Evolutionary conservation across 768 basidiomycete genomes (phyloP), one percentile per base, ranked within the genome.

Genomic region (Psilocybe tampanensis): DNA sequence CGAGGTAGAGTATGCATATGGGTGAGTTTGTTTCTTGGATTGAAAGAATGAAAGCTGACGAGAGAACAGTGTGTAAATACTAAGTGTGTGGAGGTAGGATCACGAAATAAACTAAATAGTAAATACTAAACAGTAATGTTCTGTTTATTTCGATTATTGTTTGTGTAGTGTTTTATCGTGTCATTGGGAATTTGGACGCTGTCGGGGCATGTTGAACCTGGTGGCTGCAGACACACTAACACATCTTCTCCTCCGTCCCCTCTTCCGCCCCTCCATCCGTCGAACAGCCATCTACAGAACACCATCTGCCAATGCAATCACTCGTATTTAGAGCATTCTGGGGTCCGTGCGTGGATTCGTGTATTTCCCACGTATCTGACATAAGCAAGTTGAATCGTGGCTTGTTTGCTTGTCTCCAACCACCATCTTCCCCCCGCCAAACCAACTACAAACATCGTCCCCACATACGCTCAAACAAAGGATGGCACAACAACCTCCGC

Each of bases 1-100:
- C 62, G 92, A 94, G 71, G 92, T 94, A 7, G 93, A 94, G 67
- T 92, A 91, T 71, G 90, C 87, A 56, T 92, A 92, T 63, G 90
- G 90, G 90, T 87, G 70, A 44, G 45, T 42, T n/a, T 18, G 22
- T 51, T 33, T 47, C 36, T 23, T 41, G 47, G 13, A n/a, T 29
- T 45, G 9, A 2, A n/a, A n/a, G 42, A 17, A 22, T 17, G 43
- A 41, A 51, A 47, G 54, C 57, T 62, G 52, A 62, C 41, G n/a
- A 36, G 24, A 33, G 21, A 22, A 44, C 47, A 59, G 58, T 17
- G 58, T 59, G 12, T 58, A 36, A 29, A 58, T n/a, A n/a, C n/a
- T n/a, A n/a, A n/a, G n/a, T n/a, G n/a, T n/a, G n/a, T n/a, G n/a
- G n/a, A n/a, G n/a, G n/a, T n/a, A n/a, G n/a, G n/a, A n/a, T n/a